These are phyloP conservation scores for Blastocladiella britannica DNA, from an alignment of 192 early-diverging fungal species.

Conservation along the genomic window DNA sequence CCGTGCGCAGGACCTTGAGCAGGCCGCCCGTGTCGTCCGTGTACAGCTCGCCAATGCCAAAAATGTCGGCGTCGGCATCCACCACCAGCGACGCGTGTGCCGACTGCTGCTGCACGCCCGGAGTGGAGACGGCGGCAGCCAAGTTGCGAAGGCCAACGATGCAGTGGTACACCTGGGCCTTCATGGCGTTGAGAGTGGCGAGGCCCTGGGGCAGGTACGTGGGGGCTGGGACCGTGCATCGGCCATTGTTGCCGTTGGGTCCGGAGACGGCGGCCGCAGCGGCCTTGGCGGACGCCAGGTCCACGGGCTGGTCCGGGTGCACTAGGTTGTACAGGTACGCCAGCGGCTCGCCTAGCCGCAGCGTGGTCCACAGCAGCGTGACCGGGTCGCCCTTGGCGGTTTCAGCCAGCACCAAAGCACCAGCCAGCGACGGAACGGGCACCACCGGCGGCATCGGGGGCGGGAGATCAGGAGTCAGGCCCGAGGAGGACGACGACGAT, in stretches of 20 bases:
- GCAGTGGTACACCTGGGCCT: neutral
- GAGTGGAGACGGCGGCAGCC: no score
- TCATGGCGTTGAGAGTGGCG: neutral
- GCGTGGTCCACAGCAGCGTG: neutral
- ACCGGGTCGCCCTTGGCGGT: neutral
- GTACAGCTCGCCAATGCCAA: neutral
- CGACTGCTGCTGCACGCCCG: no score
- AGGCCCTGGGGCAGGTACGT: neutral
- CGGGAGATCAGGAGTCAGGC: no score
- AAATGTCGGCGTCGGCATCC: neutral
- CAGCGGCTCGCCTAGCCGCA: neutral
- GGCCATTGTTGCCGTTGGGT: no score
- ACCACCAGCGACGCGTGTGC: neutral
- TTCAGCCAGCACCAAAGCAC: neutral
- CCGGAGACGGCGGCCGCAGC: neutral
- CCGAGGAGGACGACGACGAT: no score
- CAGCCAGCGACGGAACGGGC: neutral
- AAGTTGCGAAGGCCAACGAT: neutral
- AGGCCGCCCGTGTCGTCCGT: neutral
- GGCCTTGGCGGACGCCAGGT: neutral
- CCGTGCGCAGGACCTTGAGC: neutral
- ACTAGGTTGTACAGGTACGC: neutral
- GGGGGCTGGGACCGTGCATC: neutral
- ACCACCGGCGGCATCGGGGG: neutral
- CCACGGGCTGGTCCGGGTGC: neutral